Conservation (phyloP, 78 protist genomes). For the Protostelium mycophagum region DNA sequence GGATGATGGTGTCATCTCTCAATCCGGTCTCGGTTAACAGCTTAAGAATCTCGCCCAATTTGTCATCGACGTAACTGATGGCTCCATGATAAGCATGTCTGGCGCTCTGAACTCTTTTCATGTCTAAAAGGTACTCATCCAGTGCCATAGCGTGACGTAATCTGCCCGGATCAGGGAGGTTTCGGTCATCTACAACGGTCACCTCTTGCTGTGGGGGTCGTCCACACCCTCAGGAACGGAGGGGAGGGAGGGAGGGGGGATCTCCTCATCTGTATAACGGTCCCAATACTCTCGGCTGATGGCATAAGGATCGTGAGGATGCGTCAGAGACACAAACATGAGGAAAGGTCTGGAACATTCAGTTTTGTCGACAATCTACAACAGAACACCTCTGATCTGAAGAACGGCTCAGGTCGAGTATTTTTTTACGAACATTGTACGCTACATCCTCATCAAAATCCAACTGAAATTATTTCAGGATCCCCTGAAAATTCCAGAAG, state of each 20-base stretch:
- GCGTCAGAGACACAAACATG: background rate
- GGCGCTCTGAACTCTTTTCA: background rate
- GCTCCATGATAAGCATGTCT: background rate
- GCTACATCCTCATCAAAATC: background rate
- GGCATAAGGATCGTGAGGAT: background rate
- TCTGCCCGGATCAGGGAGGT: background rate
- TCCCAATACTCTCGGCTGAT: constrained; percentile 8
- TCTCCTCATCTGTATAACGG: constrained; percentile 1
- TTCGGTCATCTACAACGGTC: background rate
- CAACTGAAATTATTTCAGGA: background rate
- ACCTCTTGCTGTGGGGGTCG: background rate
- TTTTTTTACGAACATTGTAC: background rate
- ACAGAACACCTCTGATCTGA: background rate
- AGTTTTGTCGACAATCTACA: background rate
- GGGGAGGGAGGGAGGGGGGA: background rate
- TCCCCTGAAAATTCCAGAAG: background rate
- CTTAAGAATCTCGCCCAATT: background rate
- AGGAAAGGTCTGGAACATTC: background rate
- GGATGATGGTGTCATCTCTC: background rate
- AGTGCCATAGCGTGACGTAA: background rate
- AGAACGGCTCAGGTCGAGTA: background rate
- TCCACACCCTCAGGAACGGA: background rate
- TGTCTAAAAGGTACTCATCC: background rate
- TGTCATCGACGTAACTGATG: constrained; percentile 3
- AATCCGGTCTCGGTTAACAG: background rate